phyloP scores from a whole-genome alignment of 2,329 filamentous ascomycete genomes.

The Sclerotinia glacialis region DNA sequence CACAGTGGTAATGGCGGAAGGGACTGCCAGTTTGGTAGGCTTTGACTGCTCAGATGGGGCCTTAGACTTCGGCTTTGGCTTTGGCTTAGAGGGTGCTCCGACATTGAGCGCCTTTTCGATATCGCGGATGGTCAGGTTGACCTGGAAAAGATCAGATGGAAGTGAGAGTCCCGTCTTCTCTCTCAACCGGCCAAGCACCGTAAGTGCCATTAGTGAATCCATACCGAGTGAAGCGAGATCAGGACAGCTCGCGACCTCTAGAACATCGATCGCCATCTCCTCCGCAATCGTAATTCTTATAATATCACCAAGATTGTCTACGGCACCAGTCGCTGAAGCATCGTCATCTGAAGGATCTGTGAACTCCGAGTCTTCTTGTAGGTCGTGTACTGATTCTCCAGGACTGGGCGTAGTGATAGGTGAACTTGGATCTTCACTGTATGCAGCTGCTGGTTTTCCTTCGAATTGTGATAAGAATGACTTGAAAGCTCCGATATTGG shows the following conservation, averaged over 20 bases:
- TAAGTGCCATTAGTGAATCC: constrained; percentile 57
- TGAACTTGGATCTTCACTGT: constrained; percentile 20
- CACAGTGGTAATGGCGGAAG: constrained; percentile 44
- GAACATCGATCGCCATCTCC: constrained; percentile 69
- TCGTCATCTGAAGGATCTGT: constrained; percentile 48
- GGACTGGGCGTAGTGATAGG: constrained; percentile 15
- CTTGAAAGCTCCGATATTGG: constrained; percentile 51
- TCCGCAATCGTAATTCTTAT: constrained; percentile 66
- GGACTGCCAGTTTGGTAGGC: constrained; percentile 38
- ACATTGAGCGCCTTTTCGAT: constrained; percentile 63
- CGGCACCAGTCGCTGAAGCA: constrained; percentile 49
- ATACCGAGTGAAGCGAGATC: constrained; percentile 57
- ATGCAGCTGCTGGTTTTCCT: constrained; percentile 24
- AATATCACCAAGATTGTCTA: constrained; percentile 48
- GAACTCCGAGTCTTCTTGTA: constrained; percentile 39
- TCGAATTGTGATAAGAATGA: constrained; percentile 45
- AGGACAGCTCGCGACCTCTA: constrained; percentile 55
- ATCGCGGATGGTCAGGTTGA: constrained; percentile 61
- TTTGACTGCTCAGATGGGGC: constrained; percentile 1
- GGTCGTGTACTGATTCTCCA: constrained; percentile 15
- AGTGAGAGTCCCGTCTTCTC: constrained; percentile 54
- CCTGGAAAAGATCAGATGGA: constrained; percentile 59
- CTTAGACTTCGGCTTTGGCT: constrained; percentile 34
- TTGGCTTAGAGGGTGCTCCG: constrained; percentile 28
- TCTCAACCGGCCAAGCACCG: constrained; percentile 53